Conservation (phyloP, 352 stramenopile genomes). For the Saprolegnia diclina region DNA sequence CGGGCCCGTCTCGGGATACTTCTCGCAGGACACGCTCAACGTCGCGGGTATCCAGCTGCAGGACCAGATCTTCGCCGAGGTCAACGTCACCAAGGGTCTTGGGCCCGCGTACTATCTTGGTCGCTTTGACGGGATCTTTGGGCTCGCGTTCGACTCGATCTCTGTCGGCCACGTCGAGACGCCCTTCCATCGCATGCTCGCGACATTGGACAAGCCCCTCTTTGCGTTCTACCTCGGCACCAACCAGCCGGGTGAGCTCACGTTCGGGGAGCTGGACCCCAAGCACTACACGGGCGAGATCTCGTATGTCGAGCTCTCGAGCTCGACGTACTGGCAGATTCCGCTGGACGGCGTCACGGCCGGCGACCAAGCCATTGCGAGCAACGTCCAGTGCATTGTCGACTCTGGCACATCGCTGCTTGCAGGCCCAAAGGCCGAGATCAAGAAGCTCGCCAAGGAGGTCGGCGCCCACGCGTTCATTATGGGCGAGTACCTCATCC, state of each 20-base stretch:
- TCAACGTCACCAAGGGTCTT: slow-evolving; percentile 94
- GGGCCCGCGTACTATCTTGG: slow-evolving; percentile 91
- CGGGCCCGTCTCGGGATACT: slow-evolving; percentile 87
- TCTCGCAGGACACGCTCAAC: slow-evolving; percentile 84
- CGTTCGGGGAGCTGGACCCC: slow-evolving; percentile 75
- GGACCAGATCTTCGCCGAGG: slow-evolving; percentile 92
- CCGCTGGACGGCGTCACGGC: slow-evolving; percentile 65
- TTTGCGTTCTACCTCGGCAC: slow-evolving; percentile 97
- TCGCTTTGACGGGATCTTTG: slow-evolving; percentile 98
- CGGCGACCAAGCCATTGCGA: slow-evolving; percentile 47
- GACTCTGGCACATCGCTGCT: slow-evolving; percentile 96
- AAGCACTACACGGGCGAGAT: slow-evolving; percentile 93
- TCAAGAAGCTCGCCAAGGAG: slow-evolving; percentile 76
- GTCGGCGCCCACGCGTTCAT: slow-evolving; percentile 90
- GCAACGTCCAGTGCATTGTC: slow-evolving; percentile 85
- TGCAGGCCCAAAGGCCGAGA: slow-evolving; percentile 84
- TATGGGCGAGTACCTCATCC: slow-evolving; percentile 93
- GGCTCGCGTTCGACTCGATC: slow-evolving; percentile 93
- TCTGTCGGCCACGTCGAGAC: slow-evolving; percentile 89
- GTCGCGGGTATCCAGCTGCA: slow-evolving; percentile 55
- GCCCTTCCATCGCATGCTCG: slow-evolving; percentile 91
- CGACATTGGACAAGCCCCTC: slow-evolving; percentile 83
- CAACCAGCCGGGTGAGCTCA: slow-evolving; percentile 69
- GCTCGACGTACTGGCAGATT: slow-evolving; percentile 65
- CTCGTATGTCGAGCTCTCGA: slow-evolving; percentile 78